Conservation (phyloP, 148 eudicot genomes). For the Pouteria glomerata region DNA sequence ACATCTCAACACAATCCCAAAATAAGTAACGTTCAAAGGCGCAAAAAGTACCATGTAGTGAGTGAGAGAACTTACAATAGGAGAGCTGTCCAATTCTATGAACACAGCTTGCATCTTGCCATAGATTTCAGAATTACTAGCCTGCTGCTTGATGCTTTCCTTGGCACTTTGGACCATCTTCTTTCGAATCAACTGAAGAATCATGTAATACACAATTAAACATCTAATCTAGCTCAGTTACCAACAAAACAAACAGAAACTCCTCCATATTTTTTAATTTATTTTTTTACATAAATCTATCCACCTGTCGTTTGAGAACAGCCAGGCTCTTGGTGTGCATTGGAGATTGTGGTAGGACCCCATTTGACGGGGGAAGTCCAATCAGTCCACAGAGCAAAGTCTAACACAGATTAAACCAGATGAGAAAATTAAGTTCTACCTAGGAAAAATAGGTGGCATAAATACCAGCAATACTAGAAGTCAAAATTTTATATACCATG, state of each 20-base stretch:
- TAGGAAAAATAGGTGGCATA: not conserved
- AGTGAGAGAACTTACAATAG: constrained; percentile 29
- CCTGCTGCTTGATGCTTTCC: constrained; percentile 54
- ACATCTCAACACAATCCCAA: too few relatives aligned
- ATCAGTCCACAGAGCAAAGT: constrained; percentile 82
- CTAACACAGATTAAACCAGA: constrained; percentile 22
- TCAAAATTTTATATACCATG: constrained; percentile 33
- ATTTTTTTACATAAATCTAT: not conserved
- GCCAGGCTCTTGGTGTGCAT: constrained; percentile 93
- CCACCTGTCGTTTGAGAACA: constrained; percentile 66
- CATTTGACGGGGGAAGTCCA: constrained; percentile 85
- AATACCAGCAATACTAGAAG: not conserved
- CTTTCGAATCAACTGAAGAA: constrained; percentile 54
- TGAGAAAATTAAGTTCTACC: not conserved
- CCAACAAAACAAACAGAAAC: too few relatives aligned
- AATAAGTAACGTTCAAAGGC: not conserved
- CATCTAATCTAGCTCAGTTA: not conserved
- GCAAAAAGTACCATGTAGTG: not conserved
- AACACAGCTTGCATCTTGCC: constrained; percentile 66
- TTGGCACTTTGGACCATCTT: constrained; percentile 68
- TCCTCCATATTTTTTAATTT: too few relatives aligned
- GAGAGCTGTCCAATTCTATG: constrained; percentile 47
- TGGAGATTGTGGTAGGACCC: constrained; percentile 87
- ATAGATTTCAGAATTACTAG: constrained; percentile 55
- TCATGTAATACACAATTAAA: not conserved